Percentiles rank a stretch among this genome's conserved stretches.
phyloP scores from a whole-genome alignment of 371 early-diverging fungal genomes.

The Mortierella sp. region DNA sequence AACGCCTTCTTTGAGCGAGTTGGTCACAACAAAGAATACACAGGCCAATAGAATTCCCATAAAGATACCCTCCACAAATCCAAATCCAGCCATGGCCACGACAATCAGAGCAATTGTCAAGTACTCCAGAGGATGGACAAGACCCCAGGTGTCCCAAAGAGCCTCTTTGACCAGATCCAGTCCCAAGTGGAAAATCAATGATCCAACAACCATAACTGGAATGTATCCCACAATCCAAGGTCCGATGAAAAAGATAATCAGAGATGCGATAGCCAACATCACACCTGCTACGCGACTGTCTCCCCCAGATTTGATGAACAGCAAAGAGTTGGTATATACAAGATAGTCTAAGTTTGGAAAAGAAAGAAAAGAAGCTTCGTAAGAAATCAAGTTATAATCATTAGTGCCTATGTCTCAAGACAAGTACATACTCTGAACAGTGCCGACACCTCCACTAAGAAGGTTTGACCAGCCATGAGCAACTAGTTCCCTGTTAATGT shows the following conservation, averaged over 20 bases:
- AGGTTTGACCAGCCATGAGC: slow-evolving; percentile 95
- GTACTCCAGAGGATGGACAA: slow-evolving; percentile 90
- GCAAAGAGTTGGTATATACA: slow-evolving; percentile 90
- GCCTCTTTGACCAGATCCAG: slow-evolving; percentile 93
- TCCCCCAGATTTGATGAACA: slow-evolving; percentile 94
- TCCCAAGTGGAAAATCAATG: slow-evolving; percentile 95
- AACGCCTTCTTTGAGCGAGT: slow-evolving; percentile 84
- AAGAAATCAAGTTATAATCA: slow-evolving; percentile 5
- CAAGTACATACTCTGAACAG: slow-evolving; percentile 77
- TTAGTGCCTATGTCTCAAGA: neutral
- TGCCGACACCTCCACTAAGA: slow-evolving; percentile 80
- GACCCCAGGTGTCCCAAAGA: slow-evolving; percentile 86
- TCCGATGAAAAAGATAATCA: slow-evolving; percentile 85
- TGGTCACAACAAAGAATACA: slow-evolving; percentile 92
- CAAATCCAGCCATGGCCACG: slow-evolving; percentile 85
- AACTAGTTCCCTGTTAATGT: slow-evolving; percentile 94
- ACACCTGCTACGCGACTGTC: slow-evolving; percentile 87
- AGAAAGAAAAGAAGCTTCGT: slow-evolving; percentile 4
- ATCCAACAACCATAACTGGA: slow-evolving; percentile 93
- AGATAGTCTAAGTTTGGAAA: slow-evolving; percentile 62
- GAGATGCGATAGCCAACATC: slow-evolving; percentile 85
- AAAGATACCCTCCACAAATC: slow-evolving; percentile 96
- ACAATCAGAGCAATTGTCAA: slow-evolving; percentile 89
- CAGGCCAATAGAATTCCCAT: slow-evolving; percentile 94
- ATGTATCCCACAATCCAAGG: slow-evolving; percentile 91